Evolutionary conservation across 1,284 basidiomycete species (phyloP).

Genomic region (Ustilago trichophora): DNA sequence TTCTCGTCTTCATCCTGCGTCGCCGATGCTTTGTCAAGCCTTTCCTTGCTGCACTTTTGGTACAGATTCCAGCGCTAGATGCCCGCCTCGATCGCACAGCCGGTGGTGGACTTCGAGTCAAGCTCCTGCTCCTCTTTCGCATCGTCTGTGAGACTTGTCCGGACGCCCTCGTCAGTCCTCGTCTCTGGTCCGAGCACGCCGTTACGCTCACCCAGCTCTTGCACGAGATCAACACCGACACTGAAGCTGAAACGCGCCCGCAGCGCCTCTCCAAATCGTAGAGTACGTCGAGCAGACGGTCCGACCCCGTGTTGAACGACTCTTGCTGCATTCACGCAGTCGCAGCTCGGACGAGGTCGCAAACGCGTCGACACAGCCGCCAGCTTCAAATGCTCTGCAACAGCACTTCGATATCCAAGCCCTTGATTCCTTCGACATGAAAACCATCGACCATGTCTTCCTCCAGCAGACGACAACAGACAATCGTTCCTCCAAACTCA

Average conservation of each 20-base stretch:
- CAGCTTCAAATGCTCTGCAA: slow-evolving; percentile 1
- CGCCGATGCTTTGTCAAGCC: slow-evolving; percentile 31
- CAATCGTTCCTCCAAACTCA: slow-evolving; percentile 5
- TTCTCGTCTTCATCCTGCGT: slow-evolving; percentile 27
- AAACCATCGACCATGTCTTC: slow-evolving; percentile 32
- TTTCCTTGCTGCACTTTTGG: slow-evolving; percentile 26
- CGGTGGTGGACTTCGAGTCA: slow-evolving; percentile 21
- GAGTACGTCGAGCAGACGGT: slow-evolving; percentile 22
- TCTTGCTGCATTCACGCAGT: slow-evolving; percentile 7
- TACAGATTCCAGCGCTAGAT: slow-evolving; percentile 26
- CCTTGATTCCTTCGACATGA: slow-evolving; percentile 43
- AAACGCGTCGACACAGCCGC: neutral
- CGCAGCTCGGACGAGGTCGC: neutral
- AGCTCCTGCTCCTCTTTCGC: slow-evolving; percentile 35
- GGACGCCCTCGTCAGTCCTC: slow-evolving; percentile 78
- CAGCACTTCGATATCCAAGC: slow-evolving; percentile 34
- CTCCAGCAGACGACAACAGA: slow-evolving; percentile 4
- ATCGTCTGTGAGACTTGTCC: slow-evolving; percentile 62
- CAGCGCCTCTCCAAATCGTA: neutral
- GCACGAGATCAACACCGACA: slow-evolving; percentile 10
- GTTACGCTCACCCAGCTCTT: slow-evolving; percentile 23
- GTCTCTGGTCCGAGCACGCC: slow-evolving; percentile 39
- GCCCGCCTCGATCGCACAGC: slow-evolving; percentile 15
- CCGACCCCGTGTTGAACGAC: slow-evolving; percentile 23
- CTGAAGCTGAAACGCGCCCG: neutral